Evolutionary conservation across 495 filamentous ascomycete species (phyloP).

Genomic region (Glutinoglossum americanum): DNA sequence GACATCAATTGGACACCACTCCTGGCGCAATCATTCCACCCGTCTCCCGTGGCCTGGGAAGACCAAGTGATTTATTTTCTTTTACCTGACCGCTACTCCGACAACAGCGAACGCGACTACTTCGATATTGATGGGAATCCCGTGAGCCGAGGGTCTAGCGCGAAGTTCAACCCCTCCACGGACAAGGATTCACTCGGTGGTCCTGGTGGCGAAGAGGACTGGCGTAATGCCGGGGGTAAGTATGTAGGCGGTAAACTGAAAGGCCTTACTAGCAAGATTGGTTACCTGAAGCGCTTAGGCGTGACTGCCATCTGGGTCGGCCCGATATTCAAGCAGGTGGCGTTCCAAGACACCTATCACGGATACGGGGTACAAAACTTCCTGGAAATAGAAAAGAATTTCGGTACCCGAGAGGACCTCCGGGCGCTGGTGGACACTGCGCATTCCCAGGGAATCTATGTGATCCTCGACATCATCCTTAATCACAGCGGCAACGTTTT

Average conservation of each 20-base stretch:
- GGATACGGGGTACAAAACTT: conserved; percentile 13
- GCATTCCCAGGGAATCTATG: conserved; percentile 10
- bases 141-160: background rate
- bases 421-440: conserved; percentile 8
- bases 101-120: conserved; percentile 5
- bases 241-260: conserved; percentile 9
- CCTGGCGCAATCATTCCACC: background rate
- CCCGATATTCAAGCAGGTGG: conserved; percentile 13
- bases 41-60: conserved; percentile 12
- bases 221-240: conserved; percentile 4
- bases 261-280: conserved; percentile 10
- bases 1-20: background rate
- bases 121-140: background rate
- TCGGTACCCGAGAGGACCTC: conserved; percentile 11
- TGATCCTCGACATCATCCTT: conserved; percentile 12
- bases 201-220: background rate
- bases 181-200: conserved; percentile 6
- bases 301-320: conserved; percentile 11
- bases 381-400: conserved; percentile 9
- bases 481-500: conserved; percentile 13
- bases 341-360: conserved; percentile 10
- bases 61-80: conserved; percentile 12
- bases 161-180: background rate
- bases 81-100: conserved; percentile 13
- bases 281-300: conserved; percentile 11